A percentile compares a stretch with the other conserved stretches of the same genome.
phyloP scores from a whole-genome alignment of 2,329 filamentous ascomycete genomes.

The Fusarium algeriense region DNA sequence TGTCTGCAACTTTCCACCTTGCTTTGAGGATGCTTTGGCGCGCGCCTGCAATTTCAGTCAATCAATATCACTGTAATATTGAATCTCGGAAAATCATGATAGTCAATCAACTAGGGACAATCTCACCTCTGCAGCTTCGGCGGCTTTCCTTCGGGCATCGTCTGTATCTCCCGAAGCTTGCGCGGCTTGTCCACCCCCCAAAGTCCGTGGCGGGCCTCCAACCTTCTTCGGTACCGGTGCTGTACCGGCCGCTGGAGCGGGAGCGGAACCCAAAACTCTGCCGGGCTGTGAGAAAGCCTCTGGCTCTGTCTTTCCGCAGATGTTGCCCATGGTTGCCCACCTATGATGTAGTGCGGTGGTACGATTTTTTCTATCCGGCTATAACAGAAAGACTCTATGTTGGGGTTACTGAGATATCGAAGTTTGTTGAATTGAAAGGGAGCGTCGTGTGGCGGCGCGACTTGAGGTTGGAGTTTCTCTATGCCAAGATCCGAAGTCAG shows the following conservation, averaged over 20 bases:
- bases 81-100: background rate
- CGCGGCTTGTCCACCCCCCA: conserved; percentile 66
- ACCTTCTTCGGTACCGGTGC: conserved; percentile 66
- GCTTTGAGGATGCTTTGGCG: conserved; percentile 68
- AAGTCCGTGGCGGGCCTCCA: conserved; percentile 70
- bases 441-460: conserved; percentile 23
- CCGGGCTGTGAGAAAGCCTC: conserved; percentile 80
- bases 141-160: conserved; percentile 79
- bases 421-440: background rate
- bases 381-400: background rate
- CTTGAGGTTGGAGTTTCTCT: conserved; percentile 20
- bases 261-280: conserved; percentile 73
- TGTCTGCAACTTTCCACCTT: conserved; percentile 75
- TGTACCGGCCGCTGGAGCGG: conserved; percentile 60
- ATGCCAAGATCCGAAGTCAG: conserved; percentile 33
- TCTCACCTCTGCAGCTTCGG: conserved; percentile 85
- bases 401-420: background rate
- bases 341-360: background rate
- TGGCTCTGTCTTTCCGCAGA: conserved; percentile 82
- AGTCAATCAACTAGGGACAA: background rate
- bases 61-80: background rate
- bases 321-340: conserved; percentile 78
- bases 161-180: conserved; percentile 51
- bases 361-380: background rate
- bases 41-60: conserved; percentile 67